Percentiles rank a stretch among this genome's conserved stretches.
These are phyloP conservation scores for Dactylellina sp. DNA, from an alignment of 2,329 filamentous ascomycete genomes.

Conservation along the genomic window DNA sequence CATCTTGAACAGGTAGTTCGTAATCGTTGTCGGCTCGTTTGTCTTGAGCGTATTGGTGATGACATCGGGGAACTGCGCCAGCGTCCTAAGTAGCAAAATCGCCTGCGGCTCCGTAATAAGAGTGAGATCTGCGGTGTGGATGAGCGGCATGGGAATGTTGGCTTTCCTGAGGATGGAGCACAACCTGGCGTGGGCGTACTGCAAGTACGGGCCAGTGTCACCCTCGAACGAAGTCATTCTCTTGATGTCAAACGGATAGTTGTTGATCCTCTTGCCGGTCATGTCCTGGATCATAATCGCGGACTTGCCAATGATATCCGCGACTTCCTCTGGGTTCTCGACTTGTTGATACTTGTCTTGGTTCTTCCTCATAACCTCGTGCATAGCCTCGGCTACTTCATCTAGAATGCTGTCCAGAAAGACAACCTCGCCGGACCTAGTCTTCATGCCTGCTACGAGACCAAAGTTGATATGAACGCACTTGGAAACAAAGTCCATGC, in stretches of 20 bases:
- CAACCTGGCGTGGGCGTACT: slow-evolving; percentile 82
- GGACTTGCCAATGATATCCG: slow-evolving; percentile 90
- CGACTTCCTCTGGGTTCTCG: slow-evolving; percentile 80
- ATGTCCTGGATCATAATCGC: slow-evolving; percentile 99
- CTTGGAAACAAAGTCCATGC: slow-evolving; percentile 75
- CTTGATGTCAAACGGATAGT: slow-evolving; percentile 80
- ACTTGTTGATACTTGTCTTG: slow-evolving; percentile 90
- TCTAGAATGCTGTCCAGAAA: slow-evolving; percentile 79
- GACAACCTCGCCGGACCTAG: slow-evolving; percentile 78
- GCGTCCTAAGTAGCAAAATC: slow-evolving; percentile 76
- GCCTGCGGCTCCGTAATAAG: slow-evolving; percentile 79
- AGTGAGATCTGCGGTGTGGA: slow-evolving; percentile 74
- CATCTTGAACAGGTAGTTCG: slow-evolving; percentile 86
- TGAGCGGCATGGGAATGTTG: slow-evolving; percentile 69
- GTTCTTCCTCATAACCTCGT: slow-evolving; percentile 95
- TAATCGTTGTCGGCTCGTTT: slow-evolving; percentile 76
- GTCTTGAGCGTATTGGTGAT: slow-evolving; percentile 86
- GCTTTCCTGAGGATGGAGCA: slow-evolving; percentile 72
- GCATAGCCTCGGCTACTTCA: slow-evolving; percentile 93
- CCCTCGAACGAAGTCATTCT: slow-evolving; percentile 86
- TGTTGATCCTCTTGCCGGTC: slow-evolving; percentile 82
- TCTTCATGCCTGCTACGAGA: slow-evolving; percentile 77
- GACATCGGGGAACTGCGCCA: slow-evolving; percentile 88
- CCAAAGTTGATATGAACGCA: slow-evolving; percentile 82
- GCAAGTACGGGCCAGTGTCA: slow-evolving; percentile 85